Conservation (phyloP, 2,329 filamentous ascomycete species). For the Arthrobotrys conoides region DNA sequence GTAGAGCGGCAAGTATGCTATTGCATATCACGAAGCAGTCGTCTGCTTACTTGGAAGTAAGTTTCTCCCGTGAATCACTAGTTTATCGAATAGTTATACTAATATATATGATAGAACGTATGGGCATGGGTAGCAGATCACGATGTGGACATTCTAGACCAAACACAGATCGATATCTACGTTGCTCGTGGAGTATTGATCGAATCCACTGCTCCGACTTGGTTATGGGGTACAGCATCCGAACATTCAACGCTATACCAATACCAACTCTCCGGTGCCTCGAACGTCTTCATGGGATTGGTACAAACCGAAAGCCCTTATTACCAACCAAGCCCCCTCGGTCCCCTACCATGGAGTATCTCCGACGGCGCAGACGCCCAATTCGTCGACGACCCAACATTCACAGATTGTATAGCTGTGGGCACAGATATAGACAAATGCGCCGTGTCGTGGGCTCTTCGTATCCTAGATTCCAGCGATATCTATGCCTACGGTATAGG, state of each 20-base stretch:
- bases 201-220: slow-evolving; percentile 70
- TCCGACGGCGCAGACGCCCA: no score
- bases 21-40: slow-evolving; percentile 76
- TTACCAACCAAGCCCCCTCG: slow-evolving; percentile 70
- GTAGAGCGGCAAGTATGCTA: slow-evolving; percentile 80
- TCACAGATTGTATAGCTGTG: slow-evolving; percentile 64
- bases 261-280: slow-evolving; percentile 76
- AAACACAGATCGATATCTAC: slow-evolving; percentile 73
- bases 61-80: background rate
- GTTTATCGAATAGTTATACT: no score
- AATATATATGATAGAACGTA: slow-evolving; percentile 7
- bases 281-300: slow-evolving; percentile 75
- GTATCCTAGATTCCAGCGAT: slow-evolving; percentile 62
- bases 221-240: slow-evolving; percentile 76
- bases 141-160: slow-evolving; percentile 68
- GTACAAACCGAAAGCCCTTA: slow-evolving; percentile 81
- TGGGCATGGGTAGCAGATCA: slow-evolving; percentile 95
- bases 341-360: slow-evolving; percentile 64
- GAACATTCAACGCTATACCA: slow-evolving; percentile 80
- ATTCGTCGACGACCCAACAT: slow-evolving; percentile 66
- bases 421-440: slow-evolving; percentile 62
- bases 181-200: slow-evolving; percentile 71
- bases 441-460: slow-evolving; percentile 66
- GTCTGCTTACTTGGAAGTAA: slow-evolving; percentile 86
- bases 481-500: slow-evolving; percentile 58